Evolutionary conservation across 192 early-diverging fungal species (phyloP), one percentile per base, ranked within the genome.

Genomic region (Funneliformis mosseae): DNA sequence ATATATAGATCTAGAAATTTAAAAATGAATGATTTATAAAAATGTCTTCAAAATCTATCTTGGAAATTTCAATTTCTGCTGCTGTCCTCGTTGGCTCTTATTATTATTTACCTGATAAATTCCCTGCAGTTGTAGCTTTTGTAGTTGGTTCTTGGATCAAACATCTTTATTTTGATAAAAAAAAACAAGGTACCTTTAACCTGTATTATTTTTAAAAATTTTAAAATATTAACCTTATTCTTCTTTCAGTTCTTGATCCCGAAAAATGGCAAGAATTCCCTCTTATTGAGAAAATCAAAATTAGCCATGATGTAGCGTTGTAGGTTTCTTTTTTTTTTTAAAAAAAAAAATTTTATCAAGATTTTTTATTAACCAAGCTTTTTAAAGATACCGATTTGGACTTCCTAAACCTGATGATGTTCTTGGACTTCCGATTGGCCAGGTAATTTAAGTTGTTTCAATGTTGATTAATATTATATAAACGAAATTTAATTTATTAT

Each of bases 381-480:
- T 42, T 16, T n/a, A n/a, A 39, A 93, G 92, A 81, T 97, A 97
- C 84, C 94, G 94, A 55, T 96, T 98, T 83, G 92, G 83, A 61
- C 89, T 98, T 45, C 94, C 95, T 7, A 55, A 85, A 38, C 84
- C 89, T 66, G 89, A 93, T 60, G 86, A 87, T 46, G 77, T 85
- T 42, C 88, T 98, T 64, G 96, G 96, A n/a, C 87, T 98, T 70
- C 97, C 97, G 63, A 96, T 95, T 80, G 97, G 97, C 2, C 96
- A 96, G 77, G 77, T 79, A 42, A 76, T 85, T 79, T 85, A 55
- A 39, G 25, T 39, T 50, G 48, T 16, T 33, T 64, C 33, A 10
- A 59, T 66, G 38, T 6, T 66, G 8, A 43, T n/a, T 43, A 23
- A 27, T 39, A 6, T 28, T 75, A 6, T 11, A 50, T 9, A 41